phyloP scores from a whole-genome alignment of 2,329 filamentous ascomycete genomes.

The Colletotrichum sublineola region DNA sequence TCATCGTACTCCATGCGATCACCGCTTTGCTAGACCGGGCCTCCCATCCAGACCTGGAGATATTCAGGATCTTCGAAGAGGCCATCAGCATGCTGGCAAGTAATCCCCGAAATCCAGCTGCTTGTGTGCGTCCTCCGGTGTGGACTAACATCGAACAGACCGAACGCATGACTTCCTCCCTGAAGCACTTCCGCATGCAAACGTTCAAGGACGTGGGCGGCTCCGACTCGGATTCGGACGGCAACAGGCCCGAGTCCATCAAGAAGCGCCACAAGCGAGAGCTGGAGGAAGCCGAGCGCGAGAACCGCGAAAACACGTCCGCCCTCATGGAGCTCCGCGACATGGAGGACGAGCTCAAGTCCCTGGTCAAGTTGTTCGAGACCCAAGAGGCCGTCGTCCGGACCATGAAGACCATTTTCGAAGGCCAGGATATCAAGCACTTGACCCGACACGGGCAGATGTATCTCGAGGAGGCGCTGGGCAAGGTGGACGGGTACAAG shows the following conservation, averaged over 20 bases:
- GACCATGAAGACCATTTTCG: slow-evolving; percentile 26
- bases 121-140: background rate
- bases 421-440: slow-evolving; percentile 8
- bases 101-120: background rate
- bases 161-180: slow-evolving; percentile 72
- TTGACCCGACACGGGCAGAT: slow-evolving; percentile 38
- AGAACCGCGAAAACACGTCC: slow-evolving; percentile 74
- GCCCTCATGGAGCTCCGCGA: slow-evolving; percentile 73
- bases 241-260: slow-evolving; percentile 57
- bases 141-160: slow-evolving; percentile 55
- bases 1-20: slow-evolving; percentile 72
- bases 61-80: slow-evolving; percentile 76
- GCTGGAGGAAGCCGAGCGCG: slow-evolving; percentile 58
- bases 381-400: slow-evolving; percentile 66
- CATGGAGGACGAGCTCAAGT: slow-evolving; percentile 73
- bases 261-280: slow-evolving; percentile 59
- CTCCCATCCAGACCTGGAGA: slow-evolving; percentile 71
- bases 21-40: slow-evolving; percentile 72
- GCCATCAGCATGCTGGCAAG: slow-evolving; percentile 72
- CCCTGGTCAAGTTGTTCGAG: slow-evolving; percentile 69
- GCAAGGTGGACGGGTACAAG: slow-evolving; percentile 67
- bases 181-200: slow-evolving; percentile 72
- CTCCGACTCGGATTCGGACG: slow-evolving; percentile 54
- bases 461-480: slow-evolving; percentile 67
- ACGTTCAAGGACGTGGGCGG: slow-evolving; percentile 59